A percentile compares a stretch with the other conserved stretches of the same genome.
Evolutionary conservation across 306 rosid genomes (phyloP).

Genomic region (Elaeagnus macrophylla): DNA sequence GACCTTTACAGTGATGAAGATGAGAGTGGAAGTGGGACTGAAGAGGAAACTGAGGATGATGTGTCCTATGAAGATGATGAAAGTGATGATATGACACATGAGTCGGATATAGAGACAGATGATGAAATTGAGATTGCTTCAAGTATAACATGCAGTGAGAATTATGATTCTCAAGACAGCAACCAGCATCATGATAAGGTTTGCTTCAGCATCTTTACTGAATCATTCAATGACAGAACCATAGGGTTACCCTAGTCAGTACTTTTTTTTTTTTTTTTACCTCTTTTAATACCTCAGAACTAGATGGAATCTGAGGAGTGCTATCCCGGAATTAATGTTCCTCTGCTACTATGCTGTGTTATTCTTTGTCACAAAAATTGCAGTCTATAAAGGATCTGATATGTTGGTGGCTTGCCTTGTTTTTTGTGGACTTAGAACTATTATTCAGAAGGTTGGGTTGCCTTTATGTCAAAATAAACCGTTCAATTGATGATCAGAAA

Average conservation of each 20-base stretch:
- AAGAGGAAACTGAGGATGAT: constrained; percentile 54
- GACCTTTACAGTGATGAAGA: constrained; percentile 70
- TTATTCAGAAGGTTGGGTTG: no score
- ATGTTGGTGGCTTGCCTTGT: no score
- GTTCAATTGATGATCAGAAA: no score
- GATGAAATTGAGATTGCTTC: constrained; percentile 38
- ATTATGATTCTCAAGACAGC: constrained; percentile 32
- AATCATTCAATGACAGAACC: background rate
- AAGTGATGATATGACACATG: constrained; percentile 20
- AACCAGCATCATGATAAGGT: constrained; percentile 51
- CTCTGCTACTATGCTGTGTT: constrained; percentile 2
- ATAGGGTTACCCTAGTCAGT: background rate
- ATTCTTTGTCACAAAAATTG: no score
- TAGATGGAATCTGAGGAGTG: background rate
- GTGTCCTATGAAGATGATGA: constrained; percentile 70
- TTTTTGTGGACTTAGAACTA: no score
- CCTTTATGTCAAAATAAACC: no score
- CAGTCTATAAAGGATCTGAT: no score
- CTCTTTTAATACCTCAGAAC: background rate
- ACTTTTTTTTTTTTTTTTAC: no score
- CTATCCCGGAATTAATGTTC: background rate
- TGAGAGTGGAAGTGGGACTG: constrained; percentile 70
- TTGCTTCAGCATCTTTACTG: constrained; percentile 10
- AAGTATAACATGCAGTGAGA: constrained; percentile 45
- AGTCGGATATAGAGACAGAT: constrained; percentile 47